Evolutionary conservation across 805 yeast species (phyloP), one percentile per base, ranked within the genome.

Genomic region (Pichia heedii): DNA sequence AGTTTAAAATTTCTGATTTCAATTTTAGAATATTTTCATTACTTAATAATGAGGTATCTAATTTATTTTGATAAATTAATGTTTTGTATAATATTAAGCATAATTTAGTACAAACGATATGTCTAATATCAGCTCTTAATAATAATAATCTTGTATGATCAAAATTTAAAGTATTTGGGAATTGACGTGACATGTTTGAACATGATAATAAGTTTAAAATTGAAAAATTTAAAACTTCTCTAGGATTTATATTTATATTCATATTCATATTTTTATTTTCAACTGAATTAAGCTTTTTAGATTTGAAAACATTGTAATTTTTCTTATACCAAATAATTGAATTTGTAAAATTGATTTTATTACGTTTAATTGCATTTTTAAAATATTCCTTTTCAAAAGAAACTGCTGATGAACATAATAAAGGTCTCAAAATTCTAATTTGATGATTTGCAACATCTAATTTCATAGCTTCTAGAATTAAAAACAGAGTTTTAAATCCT

Each of bases 361-460:
- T 70, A 46, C 75, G 78, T 43, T 52, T 56, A 20, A 74, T 65
- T 47, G 76, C 66, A 49, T 70, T 76, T 43, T 66, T 67, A 58
- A 82, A 85, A 63, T 87, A 87, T 60, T 85, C 95, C 54, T 79
- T 79, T 65, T 89, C 97, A 56, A 89, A 85, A 47, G 84, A 89
- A 12, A 84, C 82, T 2, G 96, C 93, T 30, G 93, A 84, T 54
- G 86, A 88, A 45, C 87, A 77, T 39, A 90, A 69, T 2, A 83
- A 81, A 2, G 96, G 95, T 55, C 96, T 73, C 42, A 88, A 67
- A 19, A 86, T 77, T 51, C 95, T 73, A 43, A 90, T 85, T 64
- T 89, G 96, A 58, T 89, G 96, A 63, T 89, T 89, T 15, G 97
- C 96, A 44, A 88, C 93, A 57, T 90, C 97, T 49, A 89, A 69